These are phyloP conservation scores for Sutorius australiensis DNA, from an alignment of 768 basidiomycete genomes.

Conservation along the genomic window DNA sequence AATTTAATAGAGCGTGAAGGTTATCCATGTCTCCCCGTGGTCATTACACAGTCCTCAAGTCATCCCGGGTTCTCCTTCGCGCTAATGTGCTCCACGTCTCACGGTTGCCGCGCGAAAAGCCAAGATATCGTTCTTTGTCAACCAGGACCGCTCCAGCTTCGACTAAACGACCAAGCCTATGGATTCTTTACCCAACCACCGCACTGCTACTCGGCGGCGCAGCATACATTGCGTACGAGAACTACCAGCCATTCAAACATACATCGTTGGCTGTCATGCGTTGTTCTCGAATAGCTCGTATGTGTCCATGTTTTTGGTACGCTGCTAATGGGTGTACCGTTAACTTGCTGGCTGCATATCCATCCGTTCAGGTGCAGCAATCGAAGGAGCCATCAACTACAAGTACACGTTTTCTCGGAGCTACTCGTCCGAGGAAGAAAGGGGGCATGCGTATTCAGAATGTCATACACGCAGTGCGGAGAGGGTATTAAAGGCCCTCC, in stretches of 20 bases:
- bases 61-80: conserved; percentile 7
- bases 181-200: conserved; percentile 26
- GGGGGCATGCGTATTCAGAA: conserved; percentile 55
- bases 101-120: conserved; percentile 3
- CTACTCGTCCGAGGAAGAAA: conserved; percentile 50
- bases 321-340: conserved; percentile 12
- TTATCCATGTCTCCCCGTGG: conserved; percentile 17
- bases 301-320: conserved; percentile 26
- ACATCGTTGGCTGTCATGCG: conserved; percentile 66
- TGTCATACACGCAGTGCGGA: conserved; percentile 84
- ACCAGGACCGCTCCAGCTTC: not conserved
- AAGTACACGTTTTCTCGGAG: conserved; percentile 57
- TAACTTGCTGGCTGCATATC: not conserved
- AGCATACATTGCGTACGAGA: conserved; percentile 54
- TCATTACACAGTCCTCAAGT: conserved; percentile 13
- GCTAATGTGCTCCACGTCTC: conserved; percentile 1
- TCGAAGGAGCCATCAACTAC: conserved; percentile 66
- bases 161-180: conserved; percentile 8
- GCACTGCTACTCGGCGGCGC: conserved; percentile 30
- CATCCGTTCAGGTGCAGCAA: conserved; percentile 48
- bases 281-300: conserved; percentile 75
- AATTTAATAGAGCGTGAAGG: not conserved
- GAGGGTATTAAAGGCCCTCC: conserved; percentile 75
- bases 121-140: conserved; percentile 10
- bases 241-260: conserved; percentile 72